These are phyloP conservation scores for Saprolegnia diclina DNA, from an alignment of 352 stramenopile genomes.

Conservation along the genomic window DNA sequence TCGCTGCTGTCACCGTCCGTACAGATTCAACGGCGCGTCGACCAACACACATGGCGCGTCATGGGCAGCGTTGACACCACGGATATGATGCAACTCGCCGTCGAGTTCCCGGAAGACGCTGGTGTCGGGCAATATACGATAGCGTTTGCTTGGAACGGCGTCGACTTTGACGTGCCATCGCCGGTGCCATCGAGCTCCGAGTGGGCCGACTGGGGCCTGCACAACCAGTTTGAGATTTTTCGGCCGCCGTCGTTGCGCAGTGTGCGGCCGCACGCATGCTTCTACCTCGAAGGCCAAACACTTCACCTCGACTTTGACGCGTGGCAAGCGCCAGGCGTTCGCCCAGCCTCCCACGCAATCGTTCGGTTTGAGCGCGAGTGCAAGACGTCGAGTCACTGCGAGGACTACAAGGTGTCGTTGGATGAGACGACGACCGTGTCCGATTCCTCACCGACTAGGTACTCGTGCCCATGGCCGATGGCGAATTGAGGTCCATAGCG, in stretches of 20 bases:
- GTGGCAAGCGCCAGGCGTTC: background rate
- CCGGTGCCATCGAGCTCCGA: background rate
- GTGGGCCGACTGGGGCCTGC: conserved; percentile 5
- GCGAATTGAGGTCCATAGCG: background rate
- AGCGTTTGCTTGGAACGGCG: conserved; percentile 13
- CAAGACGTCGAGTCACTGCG: background rate
- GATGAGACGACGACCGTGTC: background rate
- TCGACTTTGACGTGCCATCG: background rate
- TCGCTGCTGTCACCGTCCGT: background rate
- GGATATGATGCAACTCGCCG: background rate
- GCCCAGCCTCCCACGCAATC: background rate
- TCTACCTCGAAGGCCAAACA: conserved; percentile 1
- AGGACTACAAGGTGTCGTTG: background rate
- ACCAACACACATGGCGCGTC: too few species aligned
- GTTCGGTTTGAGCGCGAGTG: conserved; percentile 6
- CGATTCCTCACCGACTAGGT: background rate
- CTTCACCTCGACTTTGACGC: background rate
- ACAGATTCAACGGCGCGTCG: too few species aligned
- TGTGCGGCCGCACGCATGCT: background rate
- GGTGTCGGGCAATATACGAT: background rate
- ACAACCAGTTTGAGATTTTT: conserved; percentile 16
- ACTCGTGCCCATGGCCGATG: background rate
- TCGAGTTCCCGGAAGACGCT: background rate
- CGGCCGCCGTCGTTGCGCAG: background rate
- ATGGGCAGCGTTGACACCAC: background rate